phyloP scores from a whole-genome alignment of 306 rosid genomes.

The Notholithocarpus densiflorus region DNA sequence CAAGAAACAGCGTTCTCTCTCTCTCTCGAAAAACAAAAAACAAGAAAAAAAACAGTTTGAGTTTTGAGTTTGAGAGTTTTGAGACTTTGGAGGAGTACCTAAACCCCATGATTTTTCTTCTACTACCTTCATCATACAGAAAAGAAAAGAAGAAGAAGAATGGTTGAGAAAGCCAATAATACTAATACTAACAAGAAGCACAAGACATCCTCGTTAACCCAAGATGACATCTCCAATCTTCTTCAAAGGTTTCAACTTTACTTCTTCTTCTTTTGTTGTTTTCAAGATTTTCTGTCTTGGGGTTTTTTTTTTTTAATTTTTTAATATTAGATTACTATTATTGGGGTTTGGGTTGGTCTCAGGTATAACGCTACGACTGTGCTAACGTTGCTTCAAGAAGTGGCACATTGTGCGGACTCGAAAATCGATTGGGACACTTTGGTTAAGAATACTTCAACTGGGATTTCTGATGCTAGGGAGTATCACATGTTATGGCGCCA shows the following conservation, averaged over 20 bases:
- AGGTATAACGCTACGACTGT: constrained; percentile 61
- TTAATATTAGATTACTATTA: neutral
- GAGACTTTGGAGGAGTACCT: no score
- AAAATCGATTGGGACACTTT: constrained; percentile 78
- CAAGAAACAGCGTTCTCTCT: neutral
- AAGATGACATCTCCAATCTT: constrained; percentile 48
- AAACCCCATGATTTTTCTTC: no score
- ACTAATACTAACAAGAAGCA: constrained; percentile 14
- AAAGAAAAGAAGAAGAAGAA: constrained; percentile 12
- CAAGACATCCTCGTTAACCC: constrained; percentile 41
- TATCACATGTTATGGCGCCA: constrained; percentile 95
- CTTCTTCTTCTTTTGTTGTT: neutral
- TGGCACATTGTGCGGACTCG: constrained; percentile 34
- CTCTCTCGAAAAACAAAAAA: neutral
- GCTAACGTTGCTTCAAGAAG: constrained; percentile 66
- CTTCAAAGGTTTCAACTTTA: constrained; percentile 37
- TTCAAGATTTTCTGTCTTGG: neutral
- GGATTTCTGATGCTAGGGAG: constrained; percentile 78
- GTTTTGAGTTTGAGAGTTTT: no score
- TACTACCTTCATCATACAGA: no score
- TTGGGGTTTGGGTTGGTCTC: constrained; percentile 1
- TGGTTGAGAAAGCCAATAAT: constrained; percentile 33
- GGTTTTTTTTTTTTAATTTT: no score
- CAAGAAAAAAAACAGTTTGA: neutral
- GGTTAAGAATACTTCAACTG: constrained; percentile 66